phyloP scores from a whole-genome alignment of 129 eudicot species.

The Ambrosia artemisiifolia region DNA sequence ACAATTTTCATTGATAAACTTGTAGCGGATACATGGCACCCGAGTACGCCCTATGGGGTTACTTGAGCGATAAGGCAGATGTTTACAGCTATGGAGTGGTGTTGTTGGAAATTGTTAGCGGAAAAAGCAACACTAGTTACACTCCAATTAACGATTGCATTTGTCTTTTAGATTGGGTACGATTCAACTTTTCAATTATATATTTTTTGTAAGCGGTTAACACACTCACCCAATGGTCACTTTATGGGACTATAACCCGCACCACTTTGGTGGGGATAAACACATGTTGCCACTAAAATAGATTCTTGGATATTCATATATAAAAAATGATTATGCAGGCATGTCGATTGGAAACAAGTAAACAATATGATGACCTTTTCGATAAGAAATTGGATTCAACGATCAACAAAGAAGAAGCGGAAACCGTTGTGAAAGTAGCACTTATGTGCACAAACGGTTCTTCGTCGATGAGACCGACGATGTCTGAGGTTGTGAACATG shows the following conservation, averaged over 20 bases:
- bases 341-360: slow-evolving; percentile 48
- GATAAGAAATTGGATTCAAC: slow-evolving; percentile 45
- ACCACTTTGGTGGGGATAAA: no score
- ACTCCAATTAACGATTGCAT: slow-evolving; percentile 54
- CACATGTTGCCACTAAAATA: no score
- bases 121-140: slow-evolving; percentile 70
- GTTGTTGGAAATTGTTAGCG: slow-evolving; percentile 71
- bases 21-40: slow-evolving; percentile 96
- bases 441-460: slow-evolving; percentile 67
- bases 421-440: slow-evolving; percentile 50
- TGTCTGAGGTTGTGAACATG: slow-evolving; percentile 73
- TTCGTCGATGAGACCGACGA: slow-evolving; percentile 59
- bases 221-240: no score
- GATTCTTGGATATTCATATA: neutral
- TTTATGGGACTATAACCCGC: no score
- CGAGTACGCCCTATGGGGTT: slow-evolving; percentile 83
- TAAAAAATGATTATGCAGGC: slow-evolving; percentile 41
- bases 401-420: slow-evolving; percentile 54
- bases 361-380: slow-evolving; percentile 47
- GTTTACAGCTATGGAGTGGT: slow-evolving; percentile 85
- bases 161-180: slow-evolving; percentile 84
- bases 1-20: neutral
- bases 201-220: no score
- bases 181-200: neutral
- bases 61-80: slow-evolving; percentile 76